Conservation (phyloP, 2,329 filamentous ascomycete genomes). For the Akanthomyces muscarius region DNA sequence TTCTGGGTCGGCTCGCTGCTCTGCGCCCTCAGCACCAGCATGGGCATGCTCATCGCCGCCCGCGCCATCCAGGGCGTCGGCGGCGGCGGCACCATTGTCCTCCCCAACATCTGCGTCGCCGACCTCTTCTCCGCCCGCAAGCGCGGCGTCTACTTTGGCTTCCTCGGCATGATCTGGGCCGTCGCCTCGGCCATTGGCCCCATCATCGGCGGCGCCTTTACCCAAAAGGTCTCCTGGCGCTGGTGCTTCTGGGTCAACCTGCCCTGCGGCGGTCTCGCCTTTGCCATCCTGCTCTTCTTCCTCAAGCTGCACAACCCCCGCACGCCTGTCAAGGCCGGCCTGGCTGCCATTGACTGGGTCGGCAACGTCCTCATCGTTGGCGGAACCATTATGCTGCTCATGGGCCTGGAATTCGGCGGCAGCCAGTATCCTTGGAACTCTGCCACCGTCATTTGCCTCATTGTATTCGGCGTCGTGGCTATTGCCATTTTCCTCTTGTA, state of each 20-base stretch:
- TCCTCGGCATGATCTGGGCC: constrained; percentile 58
- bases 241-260: constrained; percentile 69
- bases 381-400: constrained; percentile 78
- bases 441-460: constrained; percentile 68
- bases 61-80: constrained; percentile 55
- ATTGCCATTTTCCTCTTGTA: constrained; percentile 65
- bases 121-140: constrained; percentile 52
- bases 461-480: constrained; percentile 66
- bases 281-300: constrained; percentile 53
- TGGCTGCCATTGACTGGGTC: constrained; percentile 59
- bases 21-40: constrained; percentile 46
- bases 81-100: constrained; percentile 54
- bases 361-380: constrained; percentile 61
- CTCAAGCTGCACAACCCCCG: constrained; percentile 65
- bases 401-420: constrained; percentile 82
- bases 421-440: constrained; percentile 71
- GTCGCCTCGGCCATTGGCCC: constrained; percentile 62
- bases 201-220: constrained; percentile 65
- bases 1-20: constrained; percentile 54
- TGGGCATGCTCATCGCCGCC: constrained; percentile 51
- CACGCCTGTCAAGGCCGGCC: constrained; percentile 57
- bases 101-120: constrained; percentile 56
- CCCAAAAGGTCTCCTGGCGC: constrained; percentile 59
- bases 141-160: constrained; percentile 49
- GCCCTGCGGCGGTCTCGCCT: constrained; percentile 43